These are phyloP conservation scores for Hansenula sp. DNA, from an alignment of 1,139 yeast genomes.

Conservation along the genomic window DNA sequence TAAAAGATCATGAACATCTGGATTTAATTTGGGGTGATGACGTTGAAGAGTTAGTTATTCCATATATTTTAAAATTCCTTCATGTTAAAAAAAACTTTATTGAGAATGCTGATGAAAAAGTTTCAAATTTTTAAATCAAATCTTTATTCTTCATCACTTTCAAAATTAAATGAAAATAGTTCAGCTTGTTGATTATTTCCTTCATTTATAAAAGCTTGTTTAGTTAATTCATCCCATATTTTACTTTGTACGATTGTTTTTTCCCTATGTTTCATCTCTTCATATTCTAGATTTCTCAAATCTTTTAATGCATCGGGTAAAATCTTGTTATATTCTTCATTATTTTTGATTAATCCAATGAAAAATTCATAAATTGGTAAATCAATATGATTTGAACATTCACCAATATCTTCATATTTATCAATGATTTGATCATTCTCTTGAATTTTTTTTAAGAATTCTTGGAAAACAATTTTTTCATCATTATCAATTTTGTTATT, in stretches of 20 bases:
- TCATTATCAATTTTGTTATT: slow-evolving; percentile 15
- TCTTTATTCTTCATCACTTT: slow-evolving; percentile 3
- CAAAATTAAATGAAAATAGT: slow-evolving; percentile 24
- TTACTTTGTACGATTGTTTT: slow-evolving; percentile 22
- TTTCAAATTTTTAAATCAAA: slow-evolving; percentile 1
- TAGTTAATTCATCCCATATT: slow-evolving; percentile 27
- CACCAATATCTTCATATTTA: slow-evolving; percentile 38
- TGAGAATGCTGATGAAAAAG: slow-evolving; percentile 8
- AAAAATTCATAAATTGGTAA: slow-evolving; percentile 62
- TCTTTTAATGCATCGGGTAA: slow-evolving; percentile 33
- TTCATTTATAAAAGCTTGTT: slow-evolving; percentile 1
- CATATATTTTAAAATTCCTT: slow-evolving; percentile 45
- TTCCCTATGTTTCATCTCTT: slow-evolving; percentile 23
- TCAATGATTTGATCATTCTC: slow-evolving; percentile 15
- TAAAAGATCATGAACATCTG: slow-evolving; percentile 64
- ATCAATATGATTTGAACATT: slow-evolving; percentile 26
- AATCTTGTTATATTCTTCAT: slow-evolving; percentile 26
- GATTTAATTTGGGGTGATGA: slow-evolving; percentile 87
- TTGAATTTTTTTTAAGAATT: slow-evolving; percentile 22
- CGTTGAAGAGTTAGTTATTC: slow-evolving; percentile 50
- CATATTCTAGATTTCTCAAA: slow-evolving; percentile 29
- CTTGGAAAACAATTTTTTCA: slow-evolving; percentile 12
- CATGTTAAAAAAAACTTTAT: slow-evolving; percentile 5
- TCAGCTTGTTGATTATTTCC: slow-evolving; percentile 3
- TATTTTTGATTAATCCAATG: slow-evolving; percentile 37